Conservation (phyloP, 176 grass and related monocot genomes). For the Tillandsia fasciculata region DNA sequence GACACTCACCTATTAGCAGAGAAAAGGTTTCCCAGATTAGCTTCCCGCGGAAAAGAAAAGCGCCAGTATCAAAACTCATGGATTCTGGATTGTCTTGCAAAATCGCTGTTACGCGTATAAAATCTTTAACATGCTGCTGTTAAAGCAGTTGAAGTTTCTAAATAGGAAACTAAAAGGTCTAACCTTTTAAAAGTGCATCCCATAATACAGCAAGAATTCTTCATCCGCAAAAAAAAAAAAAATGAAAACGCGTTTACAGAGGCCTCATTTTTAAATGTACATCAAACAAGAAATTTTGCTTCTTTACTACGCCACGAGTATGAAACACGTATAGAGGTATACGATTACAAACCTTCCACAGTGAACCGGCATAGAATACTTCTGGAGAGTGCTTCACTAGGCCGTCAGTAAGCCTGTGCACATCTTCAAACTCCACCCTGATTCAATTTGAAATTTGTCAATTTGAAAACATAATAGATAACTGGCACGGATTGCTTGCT, state of each 20-base stretch:
- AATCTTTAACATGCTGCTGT: not conserved
- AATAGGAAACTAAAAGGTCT: no score
- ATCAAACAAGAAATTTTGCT: no score
- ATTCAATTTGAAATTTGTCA: conserved; percentile 4
- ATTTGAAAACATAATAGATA: not conserved
- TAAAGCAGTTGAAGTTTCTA: conserved; percentile 9
- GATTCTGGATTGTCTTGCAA: no score
- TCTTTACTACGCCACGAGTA: no score
- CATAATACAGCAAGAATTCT: no score
- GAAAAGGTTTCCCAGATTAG: conserved; percentile 10
- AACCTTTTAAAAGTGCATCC: no score
- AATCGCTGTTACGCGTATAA: no score
- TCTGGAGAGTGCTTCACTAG: conserved; percentile 94
- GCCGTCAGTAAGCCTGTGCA: conserved; percentile 78
- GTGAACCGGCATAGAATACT: conserved; percentile 91
- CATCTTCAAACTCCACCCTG: conserved; percentile 93
- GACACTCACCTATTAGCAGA: conserved; percentile 70
- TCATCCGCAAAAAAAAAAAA: no score
- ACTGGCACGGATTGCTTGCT: not conserved
- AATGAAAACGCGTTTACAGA: no score
- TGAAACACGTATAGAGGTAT: no score
- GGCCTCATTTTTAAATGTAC: no score
- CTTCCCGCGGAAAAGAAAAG: not conserved
- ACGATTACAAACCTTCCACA: conserved; percentile 72
- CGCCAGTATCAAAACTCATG: no score